phyloP scores from a whole-genome alignment of 768 basidiomycete genomes.

The Vararia minispora region DNA sequence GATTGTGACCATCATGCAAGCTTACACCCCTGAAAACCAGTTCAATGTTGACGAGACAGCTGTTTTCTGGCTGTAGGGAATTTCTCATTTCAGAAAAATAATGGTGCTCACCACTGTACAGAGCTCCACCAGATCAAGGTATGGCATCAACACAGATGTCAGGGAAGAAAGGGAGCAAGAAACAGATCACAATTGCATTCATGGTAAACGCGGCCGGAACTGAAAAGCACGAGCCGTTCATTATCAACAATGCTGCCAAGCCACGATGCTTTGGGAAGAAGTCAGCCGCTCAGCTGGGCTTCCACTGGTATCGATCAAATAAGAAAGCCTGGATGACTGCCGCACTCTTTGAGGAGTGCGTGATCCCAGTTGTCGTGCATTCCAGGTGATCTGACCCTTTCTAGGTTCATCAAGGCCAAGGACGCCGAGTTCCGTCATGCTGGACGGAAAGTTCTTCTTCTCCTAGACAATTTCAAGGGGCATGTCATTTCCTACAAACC shows the following conservation, averaged over 20 bases:
- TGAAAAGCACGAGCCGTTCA: background rate
- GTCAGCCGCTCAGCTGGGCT: conserved; percentile 15
- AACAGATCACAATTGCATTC: background rate
- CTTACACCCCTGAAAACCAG: no score
- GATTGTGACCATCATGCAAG: no score
- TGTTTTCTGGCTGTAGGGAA: no score
- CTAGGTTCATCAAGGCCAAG: no score
- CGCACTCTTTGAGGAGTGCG: conserved; percentile 24
- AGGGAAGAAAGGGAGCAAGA: background rate
- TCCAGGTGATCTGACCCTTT: no score
- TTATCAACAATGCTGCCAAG: background rate
- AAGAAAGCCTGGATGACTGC: conserved; percentile 30
- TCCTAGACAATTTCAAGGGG: conserved; percentile 24
- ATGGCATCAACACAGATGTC: background rate
- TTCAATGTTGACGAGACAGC: no score
- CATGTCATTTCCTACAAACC: conserved; percentile 20
- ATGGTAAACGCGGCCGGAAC: background rate
- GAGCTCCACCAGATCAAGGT: background rate
- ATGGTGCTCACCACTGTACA: no score
- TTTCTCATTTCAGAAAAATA: no score
- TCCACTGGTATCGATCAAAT: conserved; percentile 28
- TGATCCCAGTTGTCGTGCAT: no score
- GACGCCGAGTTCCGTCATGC: conserved; percentile 5
- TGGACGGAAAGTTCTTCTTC: conserved; percentile 17
- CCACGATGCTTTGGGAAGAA: conserved; percentile 19